Percentiles rank a stretch among this genome's conserved stretches.
Conservation (phyloP, 495 filamentous ascomycete genomes). For the Tuber magnatum region DNA sequence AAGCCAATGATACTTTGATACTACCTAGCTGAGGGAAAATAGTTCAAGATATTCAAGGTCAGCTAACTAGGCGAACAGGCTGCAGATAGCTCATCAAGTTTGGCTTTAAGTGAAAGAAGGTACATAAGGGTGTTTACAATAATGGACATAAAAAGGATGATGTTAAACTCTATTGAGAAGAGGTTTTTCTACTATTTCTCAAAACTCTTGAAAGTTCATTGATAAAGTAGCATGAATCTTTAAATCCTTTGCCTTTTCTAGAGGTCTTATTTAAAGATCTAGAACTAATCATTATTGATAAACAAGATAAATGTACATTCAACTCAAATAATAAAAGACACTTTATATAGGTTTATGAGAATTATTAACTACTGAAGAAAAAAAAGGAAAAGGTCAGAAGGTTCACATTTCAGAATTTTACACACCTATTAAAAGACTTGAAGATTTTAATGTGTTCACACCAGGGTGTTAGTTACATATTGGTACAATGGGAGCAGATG, state of each 20-base stretch:
- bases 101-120: too few species aligned
- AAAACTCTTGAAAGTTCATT: background rate
- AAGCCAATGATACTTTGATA: too few species aligned
- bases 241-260: background rate
- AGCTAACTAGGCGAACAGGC: too few species aligned
- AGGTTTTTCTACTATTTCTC: too few species aligned
- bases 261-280: background rate
- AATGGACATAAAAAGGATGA: conserved; percentile 9
- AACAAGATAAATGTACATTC: conserved; percentile 5
- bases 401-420: too few species aligned
- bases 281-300: background rate
- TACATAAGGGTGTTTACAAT: conserved; percentile 14
- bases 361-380: background rate
- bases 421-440: too few species aligned
- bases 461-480: too few species aligned
- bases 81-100: too few species aligned
- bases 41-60: too few species aligned
- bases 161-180: conserved; percentile 4
- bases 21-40: background rate
- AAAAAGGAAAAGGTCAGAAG: too few species aligned
- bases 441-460: too few species aligned
- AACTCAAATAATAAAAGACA: conserved; percentile 8
- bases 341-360: background rate
- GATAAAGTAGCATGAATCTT: background rate
- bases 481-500: too few species aligned